Evolutionary conservation across 2,329 filamentous ascomycete species (phyloP), one percentile per base, ranked within the genome.

Genomic region (Neonectria sp.): DNA sequence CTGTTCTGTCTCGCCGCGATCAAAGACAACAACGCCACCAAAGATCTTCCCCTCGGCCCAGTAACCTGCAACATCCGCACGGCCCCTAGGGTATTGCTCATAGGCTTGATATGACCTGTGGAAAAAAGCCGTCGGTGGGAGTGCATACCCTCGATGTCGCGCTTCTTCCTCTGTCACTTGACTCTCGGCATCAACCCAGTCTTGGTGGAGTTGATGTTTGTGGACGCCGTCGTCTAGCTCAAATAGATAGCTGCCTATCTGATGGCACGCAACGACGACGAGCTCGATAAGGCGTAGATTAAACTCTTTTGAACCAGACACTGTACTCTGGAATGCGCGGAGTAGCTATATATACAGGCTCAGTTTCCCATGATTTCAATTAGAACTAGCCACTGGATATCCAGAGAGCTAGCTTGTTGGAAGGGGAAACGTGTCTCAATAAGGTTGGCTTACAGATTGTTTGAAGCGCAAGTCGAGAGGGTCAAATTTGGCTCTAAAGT

Each of bases 1-100:
- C 12, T 49, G 55, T 4, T 68, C 72, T 21, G 58, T 67, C 33
- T 72, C 59, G 9, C 72, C 72, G 21, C 21, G 21, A 21, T 21
- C 21, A 21, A 21, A 21, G 21, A 21, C 21, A 21, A 21, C 21
- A 2, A 31, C 29, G n/a, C 77, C 77, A 11, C 75, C 76, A 43
- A 79, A 67, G 55, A 78, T 75, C 31, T 73, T 67, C 9, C 65
- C 65, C 60, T 79, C 76, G 13, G 75, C 76, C 77, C 74, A 78
- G 62, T 77, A 79, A 11, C 72, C 77, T 17, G 70, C 73, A 21
- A 72, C 46, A 61, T 74, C 71, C 21, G 72, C 67, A 45, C 68
- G 15, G 12, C 72, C 71, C 37, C 68, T 57, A 12, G 73, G 71
- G 55, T 80, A 81, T 27, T 77, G 76, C 6, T 78, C 68, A 25